Conservation (phyloP, 768 basidiomycete genomes). For the Lactarius deliciosus region DNA sequence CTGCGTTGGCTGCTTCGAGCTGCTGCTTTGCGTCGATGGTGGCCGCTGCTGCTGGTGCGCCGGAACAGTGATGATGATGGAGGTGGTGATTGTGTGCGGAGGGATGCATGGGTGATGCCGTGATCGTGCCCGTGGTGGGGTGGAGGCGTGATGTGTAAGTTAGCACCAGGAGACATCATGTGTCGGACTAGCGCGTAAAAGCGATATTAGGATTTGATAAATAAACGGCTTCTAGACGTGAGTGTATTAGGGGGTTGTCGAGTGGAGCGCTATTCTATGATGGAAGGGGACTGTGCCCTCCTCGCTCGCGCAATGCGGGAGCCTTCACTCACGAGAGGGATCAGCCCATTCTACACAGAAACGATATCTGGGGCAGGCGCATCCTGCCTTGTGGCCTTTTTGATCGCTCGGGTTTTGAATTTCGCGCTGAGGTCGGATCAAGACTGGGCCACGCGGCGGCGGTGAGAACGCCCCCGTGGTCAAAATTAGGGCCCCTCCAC, state of each 20-base stretch:
- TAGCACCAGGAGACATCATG: neutral
- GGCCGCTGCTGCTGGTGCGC: too few relatives aligned
- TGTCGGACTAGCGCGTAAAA: neutral
- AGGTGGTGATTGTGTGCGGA: neutral
- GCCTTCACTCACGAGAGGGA: neutral
- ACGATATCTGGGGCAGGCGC: neutral
- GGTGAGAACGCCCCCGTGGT: conserved; percentile 3
- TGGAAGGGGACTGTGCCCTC: neutral
- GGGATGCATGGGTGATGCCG: neutral
- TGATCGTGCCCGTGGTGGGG: neutral
- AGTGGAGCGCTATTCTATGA: neutral
- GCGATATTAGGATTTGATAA: conserved; percentile 3
- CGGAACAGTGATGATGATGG: neutral
- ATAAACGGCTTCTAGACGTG: too few relatives aligned
- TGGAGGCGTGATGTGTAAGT: neutral
- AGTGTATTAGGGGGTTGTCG: neutral
- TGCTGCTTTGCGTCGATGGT: neutral
- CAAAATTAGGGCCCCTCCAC: neutral
- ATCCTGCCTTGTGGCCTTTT: conserved; percentile 3
- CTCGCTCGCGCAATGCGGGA: too few relatives aligned
- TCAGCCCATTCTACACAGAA: neutral
- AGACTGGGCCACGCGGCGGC: conserved; percentile 6
- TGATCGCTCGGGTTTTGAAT: conserved; percentile 7
- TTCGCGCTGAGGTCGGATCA: conserved; percentile 12
- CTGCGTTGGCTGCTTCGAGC: conserved; percentile 20